A percentile compares a stretch with the other conserved stretches of the same genome.
Conservation (phyloP, 192 early-diverging fungal species). For the Backusella tarrabulga region DNA sequence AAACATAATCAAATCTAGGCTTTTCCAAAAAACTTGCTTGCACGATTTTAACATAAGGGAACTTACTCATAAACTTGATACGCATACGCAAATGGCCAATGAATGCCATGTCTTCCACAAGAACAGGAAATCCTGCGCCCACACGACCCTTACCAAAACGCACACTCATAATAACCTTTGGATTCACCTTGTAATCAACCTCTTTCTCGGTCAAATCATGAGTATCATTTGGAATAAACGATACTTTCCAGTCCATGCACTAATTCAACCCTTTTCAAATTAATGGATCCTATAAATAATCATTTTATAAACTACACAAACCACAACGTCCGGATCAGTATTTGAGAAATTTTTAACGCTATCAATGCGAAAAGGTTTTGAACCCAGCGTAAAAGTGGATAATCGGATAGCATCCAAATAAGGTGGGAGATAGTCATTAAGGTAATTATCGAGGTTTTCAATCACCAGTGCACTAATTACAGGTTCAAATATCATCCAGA, state of each 20-base stretch:
- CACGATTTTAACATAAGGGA: constrained; percentile 69
- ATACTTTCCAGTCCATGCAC: constrained; percentile 77
- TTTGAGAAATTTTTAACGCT: constrained; percentile 57
- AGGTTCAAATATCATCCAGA: constrained; percentile 84
- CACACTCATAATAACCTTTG: constrained; percentile 73
- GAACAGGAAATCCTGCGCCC: constrained; percentile 70
- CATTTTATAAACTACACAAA: constrained; percentile 19
- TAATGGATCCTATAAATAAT: background rate
- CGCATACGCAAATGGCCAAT: constrained; percentile 61
- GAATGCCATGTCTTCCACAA: constrained; percentile 74
- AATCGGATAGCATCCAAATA: constrained; percentile 65
- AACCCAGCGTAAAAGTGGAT: constrained; percentile 63
- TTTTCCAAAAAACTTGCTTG: constrained; percentile 71
- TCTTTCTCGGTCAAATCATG: constrained; percentile 50
- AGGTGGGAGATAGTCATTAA: constrained; percentile 60
- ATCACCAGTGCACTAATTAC: constrained; percentile 63
- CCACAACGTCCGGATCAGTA: constrained; percentile 54
- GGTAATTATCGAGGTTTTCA: constrained; percentile 56
- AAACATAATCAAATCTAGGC: constrained; percentile 77
- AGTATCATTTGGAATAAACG: constrained; percentile 71
- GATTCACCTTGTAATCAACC: constrained; percentile 57
- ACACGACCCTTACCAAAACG: constrained; percentile 74
- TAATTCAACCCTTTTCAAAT: background rate
- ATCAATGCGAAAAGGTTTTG: constrained; percentile 60
- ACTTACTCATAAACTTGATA: constrained; percentile 70